Percentiles rank a stretch among this genome's conserved stretches.
phyloP scores from a whole-genome alignment of 176 grass and related monocot species.

The Carex myosuroides region DNA sequence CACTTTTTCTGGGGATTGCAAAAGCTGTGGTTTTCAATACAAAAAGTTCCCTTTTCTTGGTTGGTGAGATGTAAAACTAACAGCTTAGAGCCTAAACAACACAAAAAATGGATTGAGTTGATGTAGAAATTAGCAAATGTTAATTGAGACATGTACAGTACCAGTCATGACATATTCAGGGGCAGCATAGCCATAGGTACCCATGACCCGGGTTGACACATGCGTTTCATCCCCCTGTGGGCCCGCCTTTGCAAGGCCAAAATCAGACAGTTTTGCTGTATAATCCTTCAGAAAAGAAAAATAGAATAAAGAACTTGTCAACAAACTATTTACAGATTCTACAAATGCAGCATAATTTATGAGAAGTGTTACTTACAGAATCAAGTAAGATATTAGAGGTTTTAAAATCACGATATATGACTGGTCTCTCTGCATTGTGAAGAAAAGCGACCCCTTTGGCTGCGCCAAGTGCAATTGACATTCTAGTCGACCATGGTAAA shows the following conservation, averaged over 20 bases:
- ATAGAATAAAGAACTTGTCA: conserved; percentile 19
- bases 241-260: conserved; percentile 96
- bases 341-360: conserved; percentile 10
- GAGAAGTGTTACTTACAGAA: conserved; percentile 54
- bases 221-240: conserved; percentile 98
- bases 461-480: conserved; percentile 94
- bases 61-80: conserved; percentile 10
- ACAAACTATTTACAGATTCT: not conserved
- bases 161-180: conserved; percentile 99
- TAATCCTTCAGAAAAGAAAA: conserved; percentile 63
- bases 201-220: conserved; percentile 96
- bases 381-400: conserved; percentile 99
- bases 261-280: conserved; percentile 89
- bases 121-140: not conserved
- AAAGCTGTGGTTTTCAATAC: not conserved
- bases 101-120: not conserved
- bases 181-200: conserved; percentile 96
- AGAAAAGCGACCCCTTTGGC: conserved; percentile 96
- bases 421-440: conserved; percentile 81
- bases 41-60: not conserved
- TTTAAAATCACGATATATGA: conserved; percentile 99
- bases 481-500: conserved; percentile 88
- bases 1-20: not conserved
- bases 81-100: not conserved
- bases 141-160: conserved; percentile 22